Percentiles rank a stretch among this genome's conserved stretches.
Conservation (phyloP, 2,329 filamentous ascomycete species). For the Colletotrichum cordylinicola region DNA sequence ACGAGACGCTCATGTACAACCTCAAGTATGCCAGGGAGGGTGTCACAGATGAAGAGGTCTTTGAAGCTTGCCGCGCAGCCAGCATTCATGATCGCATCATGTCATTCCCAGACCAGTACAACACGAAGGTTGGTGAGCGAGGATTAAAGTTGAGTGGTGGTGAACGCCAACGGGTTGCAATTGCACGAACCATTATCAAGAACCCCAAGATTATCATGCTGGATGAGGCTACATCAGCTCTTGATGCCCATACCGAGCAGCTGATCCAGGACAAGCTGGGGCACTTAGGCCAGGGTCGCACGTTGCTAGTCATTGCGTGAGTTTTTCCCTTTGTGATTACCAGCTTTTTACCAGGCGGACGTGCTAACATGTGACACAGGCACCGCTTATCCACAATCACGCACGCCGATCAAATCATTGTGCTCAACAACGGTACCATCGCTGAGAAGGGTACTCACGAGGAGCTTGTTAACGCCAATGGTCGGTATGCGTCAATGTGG, state of each 20-base stretch:
- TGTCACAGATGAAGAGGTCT: slow-evolving; percentile 82
- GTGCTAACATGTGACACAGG: slow-evolving; percentile 37
- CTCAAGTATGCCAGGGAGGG: slow-evolving; percentile 85
- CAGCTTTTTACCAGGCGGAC: slow-evolving; percentile 28
- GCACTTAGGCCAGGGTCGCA: slow-evolving; percentile 82
- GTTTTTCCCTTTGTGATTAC: slow-evolving; percentile 33
- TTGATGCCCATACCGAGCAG: slow-evolving; percentile 92
- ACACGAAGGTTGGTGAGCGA: slow-evolving; percentile 90
- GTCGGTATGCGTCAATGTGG: slow-evolving; percentile 87
- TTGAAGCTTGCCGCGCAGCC: slow-evolving; percentile 81
- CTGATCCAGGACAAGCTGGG: slow-evolving; percentile 89
- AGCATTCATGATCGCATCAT: slow-evolving; percentile 94
- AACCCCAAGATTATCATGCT: slow-evolving; percentile 90
- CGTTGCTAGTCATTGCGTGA: slow-evolving; percentile 93
- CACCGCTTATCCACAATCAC: slow-evolving; percentile 88
- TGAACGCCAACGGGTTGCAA: slow-evolving; percentile 92
- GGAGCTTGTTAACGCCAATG: slow-evolving; percentile 72
- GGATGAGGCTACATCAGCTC: slow-evolving; percentile 89
- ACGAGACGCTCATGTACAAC: slow-evolving; percentile 95
- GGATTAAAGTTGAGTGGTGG: slow-evolving; percentile 87
- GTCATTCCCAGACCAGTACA: slow-evolving; percentile 85
- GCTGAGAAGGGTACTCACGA: slow-evolving; percentile 81
- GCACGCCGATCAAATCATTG: slow-evolving; percentile 83
- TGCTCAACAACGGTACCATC: slow-evolving; percentile 78
- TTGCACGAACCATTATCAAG: slow-evolving; percentile 91